phyloP scores from a whole-genome alignment of 1,284 basidiomycete species.

The Cutaneotrichosporon sp. region DNA sequence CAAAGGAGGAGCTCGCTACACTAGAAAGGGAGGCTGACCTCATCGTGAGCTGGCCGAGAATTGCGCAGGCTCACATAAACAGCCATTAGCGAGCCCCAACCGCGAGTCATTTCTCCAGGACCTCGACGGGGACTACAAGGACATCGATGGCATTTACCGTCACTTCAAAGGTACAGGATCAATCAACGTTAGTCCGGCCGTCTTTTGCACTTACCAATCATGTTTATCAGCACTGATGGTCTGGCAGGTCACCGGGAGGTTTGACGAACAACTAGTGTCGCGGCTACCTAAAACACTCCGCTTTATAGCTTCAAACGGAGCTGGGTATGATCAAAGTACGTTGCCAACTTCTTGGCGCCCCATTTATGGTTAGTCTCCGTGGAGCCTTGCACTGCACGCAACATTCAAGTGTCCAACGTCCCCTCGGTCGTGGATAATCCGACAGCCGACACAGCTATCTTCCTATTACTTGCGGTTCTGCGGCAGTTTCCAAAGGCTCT shows the following conservation, averaged over 20 bases:
- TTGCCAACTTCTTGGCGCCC: too few relatives aligned
- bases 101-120: slow-evolving; percentile 23
- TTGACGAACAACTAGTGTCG: slow-evolving; percentile 22
- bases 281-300: slow-evolving; percentile 14
- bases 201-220: too few relatives aligned
- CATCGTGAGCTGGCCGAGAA: slow-evolving; percentile 13
- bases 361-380: slow-evolving; percentile 52
- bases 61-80: neutral
- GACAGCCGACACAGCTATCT: slow-evolving; percentile 78
- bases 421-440: slow-evolving; percentile 77
- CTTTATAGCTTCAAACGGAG: slow-evolving; percentile 27
- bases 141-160: slow-evolving; percentile 23
- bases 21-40: slow-evolving; percentile 16
- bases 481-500: slow-evolving; percentile 68
- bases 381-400: slow-evolving; percentile 61
- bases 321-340: slow-evolving; percentile 38
- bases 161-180: slow-evolving; percentile 31
- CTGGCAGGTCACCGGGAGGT: slow-evolving; percentile 21
- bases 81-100: slow-evolving; percentile 20
- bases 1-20: slow-evolving; percentile 14
- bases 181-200: slow-evolving; percentile 17
- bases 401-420: slow-evolving; percentile 77
- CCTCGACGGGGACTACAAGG: slow-evolving; percentile 16
- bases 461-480: slow-evolving; percentile 69
- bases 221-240: slow-evolving; percentile 1